Evolutionary conservation across 2,329 filamentous ascomycete species (phyloP).

Genomic region (Fusarium nematophilum): DNA sequence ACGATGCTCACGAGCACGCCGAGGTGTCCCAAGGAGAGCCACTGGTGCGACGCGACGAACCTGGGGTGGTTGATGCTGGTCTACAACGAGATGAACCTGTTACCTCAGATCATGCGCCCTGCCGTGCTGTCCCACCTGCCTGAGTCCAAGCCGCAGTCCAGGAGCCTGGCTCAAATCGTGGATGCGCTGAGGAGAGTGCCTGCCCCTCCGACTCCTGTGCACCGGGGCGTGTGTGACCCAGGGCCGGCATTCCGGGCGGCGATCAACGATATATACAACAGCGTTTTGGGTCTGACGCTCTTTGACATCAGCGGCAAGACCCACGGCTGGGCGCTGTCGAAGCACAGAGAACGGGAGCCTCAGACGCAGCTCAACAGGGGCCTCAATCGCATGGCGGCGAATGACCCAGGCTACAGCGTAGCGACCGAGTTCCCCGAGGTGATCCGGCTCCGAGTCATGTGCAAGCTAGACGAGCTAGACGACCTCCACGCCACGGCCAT

Average conservation of each 20-base stretch:
- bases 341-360: conserved; percentile 50
- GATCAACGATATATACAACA: conserved; percentile 63
- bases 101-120: conserved; percentile 54
- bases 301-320: conserved; percentile 60
- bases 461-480: conserved; percentile 52
- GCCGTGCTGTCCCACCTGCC: conserved; percentile 41
- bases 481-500: conserved; percentile 58
- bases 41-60: conserved; percentile 63
- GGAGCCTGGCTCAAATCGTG: conserved; percentile 59
- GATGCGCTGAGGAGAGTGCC: conserved; percentile 57
- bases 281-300: conserved; percentile 60
- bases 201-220: conserved; percentile 55
- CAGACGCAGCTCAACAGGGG: conserved; percentile 48
- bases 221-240: conserved; percentile 62
- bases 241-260: conserved; percentile 59
- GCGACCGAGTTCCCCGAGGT: conserved; percentile 50
- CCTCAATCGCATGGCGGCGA: conserved; percentile 48
- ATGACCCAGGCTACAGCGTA: conserved; percentile 48
- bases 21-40: conserved; percentile 62
- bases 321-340: conserved; percentile 62
- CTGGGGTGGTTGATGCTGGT: conserved; percentile 66
- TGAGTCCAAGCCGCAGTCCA: conserved; percentile 41
- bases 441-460: conserved; percentile 55
- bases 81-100: conserved; percentile 59
- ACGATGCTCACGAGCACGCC: conserved; percentile 51